phyloP scores from a whole-genome alignment of 2,329 filamentous ascomycete species.

The Claviceps spartinae region DNA sequence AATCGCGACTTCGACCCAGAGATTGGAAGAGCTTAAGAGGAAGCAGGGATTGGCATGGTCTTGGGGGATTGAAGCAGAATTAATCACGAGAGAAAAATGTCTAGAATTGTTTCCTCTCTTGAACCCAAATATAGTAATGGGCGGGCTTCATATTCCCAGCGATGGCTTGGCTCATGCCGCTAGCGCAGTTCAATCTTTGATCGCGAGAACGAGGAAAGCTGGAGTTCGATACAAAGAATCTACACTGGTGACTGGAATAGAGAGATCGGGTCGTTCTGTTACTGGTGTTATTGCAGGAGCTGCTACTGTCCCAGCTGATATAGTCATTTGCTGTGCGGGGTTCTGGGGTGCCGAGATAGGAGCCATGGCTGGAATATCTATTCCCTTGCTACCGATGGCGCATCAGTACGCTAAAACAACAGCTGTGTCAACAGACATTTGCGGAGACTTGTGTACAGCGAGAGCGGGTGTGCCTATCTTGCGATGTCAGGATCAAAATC shows the following conservation, averaged over 20 bases:
- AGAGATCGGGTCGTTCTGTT: slow-evolving; percentile 32
- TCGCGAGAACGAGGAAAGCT: slow-evolving; percentile 41
- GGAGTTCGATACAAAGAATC: slow-evolving; percentile 43
- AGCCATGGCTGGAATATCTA: slow-evolving; percentile 42
- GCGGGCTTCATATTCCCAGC: slow-evolving; percentile 45
- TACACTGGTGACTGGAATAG: slow-evolving; percentile 45
- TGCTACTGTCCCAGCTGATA: slow-evolving; percentile 40
- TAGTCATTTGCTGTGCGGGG: slow-evolving; percentile 48
- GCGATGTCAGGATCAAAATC: slow-evolving; percentile 47
- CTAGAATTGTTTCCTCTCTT: slow-evolving; percentile 39
- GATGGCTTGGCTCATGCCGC: slow-evolving; percentile 49
- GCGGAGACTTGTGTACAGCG: slow-evolving; percentile 20
- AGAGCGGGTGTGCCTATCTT: slow-evolving; percentile 44
- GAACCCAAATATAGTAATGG: slow-evolving; percentile 38
- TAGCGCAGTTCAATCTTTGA: slow-evolving; percentile 46
- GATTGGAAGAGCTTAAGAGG: slow-evolving; percentile 47
- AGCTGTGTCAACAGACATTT: slow-evolving; percentile 28
- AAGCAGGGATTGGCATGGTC: slow-evolving; percentile 47
- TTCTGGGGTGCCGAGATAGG: slow-evolving; percentile 55
- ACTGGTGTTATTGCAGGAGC: slow-evolving; percentile 40
- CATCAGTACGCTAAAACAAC: slow-evolving; percentile 54
- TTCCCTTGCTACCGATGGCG: slow-evolving; percentile 46
- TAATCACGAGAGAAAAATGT: slow-evolving; percentile 40
- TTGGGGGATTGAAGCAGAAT: slow-evolving; percentile 43
- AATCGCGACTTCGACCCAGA: slow-evolving; percentile 44